These are phyloP conservation scores for Cyclotella kingstonii DNA, from an alignment of 108 stramenopile genomes.

Conservation along the genomic window DNA sequence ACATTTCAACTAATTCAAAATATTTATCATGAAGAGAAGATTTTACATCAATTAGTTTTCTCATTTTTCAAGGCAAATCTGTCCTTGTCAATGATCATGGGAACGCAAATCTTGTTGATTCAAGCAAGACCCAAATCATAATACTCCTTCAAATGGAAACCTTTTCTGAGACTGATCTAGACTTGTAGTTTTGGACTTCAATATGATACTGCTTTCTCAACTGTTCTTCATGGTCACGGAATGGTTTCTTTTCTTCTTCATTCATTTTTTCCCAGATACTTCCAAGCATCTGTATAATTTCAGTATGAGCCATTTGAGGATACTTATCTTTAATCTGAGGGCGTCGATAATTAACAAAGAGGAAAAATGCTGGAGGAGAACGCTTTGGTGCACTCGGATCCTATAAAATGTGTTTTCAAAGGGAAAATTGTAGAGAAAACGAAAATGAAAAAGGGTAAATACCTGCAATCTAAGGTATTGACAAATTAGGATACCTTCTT, in stretches of 20 bases:
- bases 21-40: no score
- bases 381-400: slow-evolving; percentile 57
- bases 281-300: slow-evolving; percentile 50
- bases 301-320: slow-evolving; percentile 47
- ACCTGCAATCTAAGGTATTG: no score
- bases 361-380: slow-evolving; percentile 56
- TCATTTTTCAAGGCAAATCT: no score
- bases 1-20: no score
- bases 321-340: slow-evolving; percentile 32
- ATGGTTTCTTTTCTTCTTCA: slow-evolving; percentile 44
- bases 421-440: background rate
- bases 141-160: no score
- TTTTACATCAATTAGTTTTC: no score
- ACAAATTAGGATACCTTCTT: no score
- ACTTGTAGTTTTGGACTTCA: slow-evolving; percentile 18
- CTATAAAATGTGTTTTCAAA: background rate
- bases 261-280: slow-evolving; percentile 44
- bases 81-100: no score
- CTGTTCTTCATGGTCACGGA: slow-evolving; percentile 29
- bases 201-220: slow-evolving; percentile 27
- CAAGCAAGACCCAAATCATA: no score
- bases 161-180: background rate
- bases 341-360: slow-evolving; percentile 38
- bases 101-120: no score
- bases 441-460: background rate